Percentiles rank a stretch among this genome's conserved stretches.
Conservation (phyloP, 2,329 filamentous ascomycete species). For the Tolypocladium pustulatum region DNA sequence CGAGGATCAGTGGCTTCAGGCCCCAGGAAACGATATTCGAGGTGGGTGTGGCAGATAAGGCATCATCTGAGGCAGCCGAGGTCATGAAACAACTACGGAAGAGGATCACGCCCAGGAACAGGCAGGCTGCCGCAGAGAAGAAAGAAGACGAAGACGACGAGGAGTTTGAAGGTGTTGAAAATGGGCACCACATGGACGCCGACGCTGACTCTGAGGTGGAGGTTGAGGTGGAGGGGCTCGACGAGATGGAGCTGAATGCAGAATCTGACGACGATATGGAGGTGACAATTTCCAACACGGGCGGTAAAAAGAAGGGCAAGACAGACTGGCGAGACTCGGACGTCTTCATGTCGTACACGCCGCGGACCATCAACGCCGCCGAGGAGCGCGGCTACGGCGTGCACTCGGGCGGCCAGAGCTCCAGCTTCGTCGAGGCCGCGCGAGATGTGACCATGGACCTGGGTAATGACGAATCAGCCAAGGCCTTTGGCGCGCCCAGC, state of each 20-base stretch:
- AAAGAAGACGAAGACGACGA: constrained; percentile 19
- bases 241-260: constrained; percentile 35
- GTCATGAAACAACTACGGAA: constrained; percentile 64
- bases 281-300: constrained; percentile 56
- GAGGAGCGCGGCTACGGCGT: constrained; percentile 93
- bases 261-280: constrained; percentile 57
- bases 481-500: constrained; percentile 67
- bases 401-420: constrained; percentile 64
- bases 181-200: neutral
- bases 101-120: constrained; percentile 52
- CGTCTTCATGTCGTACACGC: constrained; percentile 94
- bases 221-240: constrained; percentile 31
- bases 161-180: constrained; percentile 15
- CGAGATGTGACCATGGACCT: constrained; percentile 85
- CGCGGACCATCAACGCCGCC: constrained; percentile 65
- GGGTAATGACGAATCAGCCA: constrained; percentile 73
- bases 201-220: constrained; percentile 19
- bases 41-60: constrained; percentile 64
- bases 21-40: constrained; percentile 96
- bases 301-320: constrained; percentile 35
- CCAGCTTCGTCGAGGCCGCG: constrained; percentile 82
- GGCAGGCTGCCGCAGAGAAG: constrained; percentile 30
- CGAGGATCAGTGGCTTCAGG: constrained; percentile 76
- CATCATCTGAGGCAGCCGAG: constrained; percentile 55
- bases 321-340: constrained; percentile 73